Conservation (phyloP, 306 rosid genomes). For the Citrullus amarus region DNA sequence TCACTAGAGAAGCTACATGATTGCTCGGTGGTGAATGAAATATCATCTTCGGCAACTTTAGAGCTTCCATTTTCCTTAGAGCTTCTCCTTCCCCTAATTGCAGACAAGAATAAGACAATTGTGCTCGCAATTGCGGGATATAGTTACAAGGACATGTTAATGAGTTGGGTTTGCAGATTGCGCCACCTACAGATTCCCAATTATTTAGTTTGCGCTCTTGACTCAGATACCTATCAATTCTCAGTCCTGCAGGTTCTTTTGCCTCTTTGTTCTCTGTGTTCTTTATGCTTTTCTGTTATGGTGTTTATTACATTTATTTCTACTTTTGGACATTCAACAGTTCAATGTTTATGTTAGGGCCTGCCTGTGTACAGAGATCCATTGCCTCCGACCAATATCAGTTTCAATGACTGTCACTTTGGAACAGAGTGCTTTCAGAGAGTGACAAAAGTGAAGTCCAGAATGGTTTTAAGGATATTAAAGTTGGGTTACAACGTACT, state of each 20-base stretch:
- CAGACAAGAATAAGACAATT: constrained; percentile 58
- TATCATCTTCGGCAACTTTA: constrained; percentile 21
- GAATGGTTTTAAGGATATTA: constrained; percentile 65
- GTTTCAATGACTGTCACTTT: constrained; percentile 79
- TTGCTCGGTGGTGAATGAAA: constrained; percentile 32
- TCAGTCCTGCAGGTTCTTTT: constrained; percentile 64
- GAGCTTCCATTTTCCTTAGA: constrained; percentile 70
- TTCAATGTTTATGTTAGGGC: constrained; percentile 35
- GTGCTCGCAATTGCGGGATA: constrained; percentile 71
- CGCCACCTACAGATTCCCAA: constrained; percentile 42
- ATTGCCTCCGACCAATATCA: constrained; percentile 50
- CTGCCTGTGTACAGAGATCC: constrained; percentile 74
- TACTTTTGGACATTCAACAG: background rate
- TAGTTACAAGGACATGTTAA: constrained; percentile 92
- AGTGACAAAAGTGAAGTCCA: constrained; percentile 95
- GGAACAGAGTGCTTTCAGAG: constrained; percentile 88
- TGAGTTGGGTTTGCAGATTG: constrained; percentile 94
- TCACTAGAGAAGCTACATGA: constrained; percentile 19
- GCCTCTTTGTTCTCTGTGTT: background rate
- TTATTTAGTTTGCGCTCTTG: constrained; percentile 65
- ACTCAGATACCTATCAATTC: constrained; percentile 62
- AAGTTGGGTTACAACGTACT: constrained; percentile 82
- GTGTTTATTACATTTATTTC: background rate
- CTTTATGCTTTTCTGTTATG: background rate
- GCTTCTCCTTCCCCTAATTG: constrained; percentile 44